These are phyloP conservation scores for Cladosporium colombiae DNA, from an alignment of 2,329 filamentous ascomycete genomes.

Conservation along the genomic window DNA sequence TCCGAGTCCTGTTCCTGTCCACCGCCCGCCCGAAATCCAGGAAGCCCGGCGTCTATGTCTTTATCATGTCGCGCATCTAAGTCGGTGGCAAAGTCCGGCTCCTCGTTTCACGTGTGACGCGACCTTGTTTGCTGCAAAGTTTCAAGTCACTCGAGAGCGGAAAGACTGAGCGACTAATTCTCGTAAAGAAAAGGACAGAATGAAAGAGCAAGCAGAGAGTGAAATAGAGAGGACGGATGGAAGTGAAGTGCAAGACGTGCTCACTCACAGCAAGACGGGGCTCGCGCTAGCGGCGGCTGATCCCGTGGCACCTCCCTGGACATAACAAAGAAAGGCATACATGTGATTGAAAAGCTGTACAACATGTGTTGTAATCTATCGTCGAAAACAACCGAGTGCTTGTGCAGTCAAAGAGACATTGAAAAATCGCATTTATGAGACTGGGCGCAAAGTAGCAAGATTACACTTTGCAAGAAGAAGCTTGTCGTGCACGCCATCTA, in stretches of 20 bases:
- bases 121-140: background rate
- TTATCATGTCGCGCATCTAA: conserved; percentile 21
- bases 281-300: background rate
- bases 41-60: background rate
- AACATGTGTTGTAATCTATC: background rate
- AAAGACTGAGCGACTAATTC: background rate
- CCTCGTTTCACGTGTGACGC: background rate
- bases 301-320: background rate
- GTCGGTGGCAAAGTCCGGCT: background rate
- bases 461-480: background rate
- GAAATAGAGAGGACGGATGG: background rate
- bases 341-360: background rate
- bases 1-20: background rate
- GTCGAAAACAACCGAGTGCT: background rate
- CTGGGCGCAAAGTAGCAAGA: too few species aligned
- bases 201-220: background rate
- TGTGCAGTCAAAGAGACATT: too few species aligned
- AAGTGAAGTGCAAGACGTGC: background rate
- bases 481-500: conserved; percentile 4
- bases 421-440: too few species aligned
- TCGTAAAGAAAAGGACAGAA: background rate
- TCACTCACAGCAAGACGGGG: background rate
- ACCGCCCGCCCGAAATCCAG: background rate
- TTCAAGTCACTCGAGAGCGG: background rate
- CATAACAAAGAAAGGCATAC: background rate